Percentiles rank a stretch among this genome's conserved stretches.
phyloP scores from a whole-genome alignment of 768 basidiomycete genomes.

The Pleurotus cornucopiae region DNA sequence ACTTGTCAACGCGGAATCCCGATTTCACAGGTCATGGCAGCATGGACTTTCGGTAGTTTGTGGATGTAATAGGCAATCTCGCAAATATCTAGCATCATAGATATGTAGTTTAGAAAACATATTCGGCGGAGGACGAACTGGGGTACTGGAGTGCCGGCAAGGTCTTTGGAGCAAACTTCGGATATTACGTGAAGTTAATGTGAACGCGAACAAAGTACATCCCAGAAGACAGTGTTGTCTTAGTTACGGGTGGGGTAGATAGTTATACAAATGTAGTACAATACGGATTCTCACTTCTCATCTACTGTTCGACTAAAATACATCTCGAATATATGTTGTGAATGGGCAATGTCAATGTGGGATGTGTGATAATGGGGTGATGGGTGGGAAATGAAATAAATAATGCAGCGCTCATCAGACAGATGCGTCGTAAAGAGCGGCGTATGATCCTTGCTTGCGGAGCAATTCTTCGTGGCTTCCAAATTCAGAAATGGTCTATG shows the following conservation, averaged over 20 bases:
- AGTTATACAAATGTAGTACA: background rate
- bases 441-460: slow-evolving; percentile 55
- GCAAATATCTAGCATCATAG: too few relatives aligned
- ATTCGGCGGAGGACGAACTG: too few relatives aligned
- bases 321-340: slow-evolving; percentile 1
- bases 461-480: slow-evolving; percentile 71
- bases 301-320: slow-evolving; percentile 7
- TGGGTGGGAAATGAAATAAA: slow-evolving; percentile 1
- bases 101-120: too few relatives aligned
- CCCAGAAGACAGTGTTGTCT: background rate
- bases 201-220: background rate
- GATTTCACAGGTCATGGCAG: slow-evolving; percentile 22
- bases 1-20: slow-evolving; percentile 48
- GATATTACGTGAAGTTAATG: too few relatives aligned
- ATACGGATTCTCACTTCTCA: background rate
- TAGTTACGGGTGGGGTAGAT: background rate
- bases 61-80: too few relatives aligned
- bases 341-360: slow-evolving; percentile 3
- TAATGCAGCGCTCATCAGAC: slow-evolving; percentile 31
- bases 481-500: slow-evolving; percentile 70
- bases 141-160: too few relatives aligned
- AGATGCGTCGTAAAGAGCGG: slow-evolving; percentile 66
- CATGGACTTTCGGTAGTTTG: background rate
- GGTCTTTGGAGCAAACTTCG: too few relatives aligned
- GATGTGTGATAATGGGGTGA: background rate